Evolutionary conservation across 257 asterid genomes (phyloP), one percentile per base, ranked within the genome.

Genomic region (Petrea volubilis): DNA sequence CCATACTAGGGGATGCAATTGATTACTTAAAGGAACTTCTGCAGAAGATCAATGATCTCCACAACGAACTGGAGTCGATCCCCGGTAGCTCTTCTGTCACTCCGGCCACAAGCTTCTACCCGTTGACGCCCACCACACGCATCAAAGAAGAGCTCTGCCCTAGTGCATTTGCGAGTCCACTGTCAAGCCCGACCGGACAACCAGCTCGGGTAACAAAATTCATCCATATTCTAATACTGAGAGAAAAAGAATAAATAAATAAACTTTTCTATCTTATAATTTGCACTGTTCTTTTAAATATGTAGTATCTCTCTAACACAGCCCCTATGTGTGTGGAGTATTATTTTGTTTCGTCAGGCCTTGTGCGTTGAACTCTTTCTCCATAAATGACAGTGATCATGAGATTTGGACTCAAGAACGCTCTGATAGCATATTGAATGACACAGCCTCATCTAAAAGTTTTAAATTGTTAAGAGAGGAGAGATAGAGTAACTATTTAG

Each of bases 1-100:
- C 96, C 4, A 87, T 90, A 72, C 88, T 90, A 15, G 96, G 95
- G 20, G 96, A 90, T 67, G 92, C 96, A 14, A 87, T 87, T 27
- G 95, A 87, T 66, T 90, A 87, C 76, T 71, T 90, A 49, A 87
- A 87, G 72, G 95, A 90, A 77, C 92, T 90, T 28, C 71, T 84
- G 38, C 88, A 90, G 71, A 81, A 80, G 77, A 87, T 87, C 78
- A 90, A 82, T 65, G 89, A 87, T 74, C 89, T 90, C 52, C 90
- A 90, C 72, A 84, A 82, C 52, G 96, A 90, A 60, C 84, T 87
- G 18, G 96, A 89, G 80, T 70, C 88, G 20, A 74, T 67, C 60
- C 89, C 95, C 0, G 69, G 79, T 15, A 59, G 77, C 75, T 84
- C 89, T 21, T 46, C 90, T 7, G 33, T 71, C 13, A 73, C 81